Evolutionary conservation across 768 basidiomycete genomes (phyloP).

Genomic region (Terana coerulea): DNA sequence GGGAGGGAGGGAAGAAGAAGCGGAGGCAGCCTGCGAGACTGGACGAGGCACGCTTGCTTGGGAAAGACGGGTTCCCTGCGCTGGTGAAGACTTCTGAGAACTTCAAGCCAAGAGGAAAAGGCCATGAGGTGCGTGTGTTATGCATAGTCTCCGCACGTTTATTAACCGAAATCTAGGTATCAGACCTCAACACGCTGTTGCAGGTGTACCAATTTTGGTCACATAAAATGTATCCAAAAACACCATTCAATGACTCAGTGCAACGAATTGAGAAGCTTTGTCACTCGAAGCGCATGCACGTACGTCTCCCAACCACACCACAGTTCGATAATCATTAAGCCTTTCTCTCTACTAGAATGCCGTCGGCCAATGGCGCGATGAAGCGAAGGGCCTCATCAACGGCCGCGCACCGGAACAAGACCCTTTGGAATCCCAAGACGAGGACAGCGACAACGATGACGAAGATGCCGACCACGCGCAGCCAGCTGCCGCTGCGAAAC

Average conservation of each 20-base stretch:
- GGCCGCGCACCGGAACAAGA: conserved; percentile 31
- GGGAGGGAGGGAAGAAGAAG: conserved; percentile 39
- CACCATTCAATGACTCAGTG: conserved; percentile 83
- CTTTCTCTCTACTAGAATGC: conserved; percentile 43
- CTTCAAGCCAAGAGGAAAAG: conserved; percentile 84
- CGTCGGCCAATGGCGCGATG: conserved; percentile 75
- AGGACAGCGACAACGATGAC: conserved; percentile 13
- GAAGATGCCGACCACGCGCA: neutral
- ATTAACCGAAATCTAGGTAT: conserved; percentile 41
- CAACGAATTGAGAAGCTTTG: conserved; percentile 84
- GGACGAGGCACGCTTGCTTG: conserved; percentile 74
- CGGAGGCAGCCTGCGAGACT: conserved; percentile 54
- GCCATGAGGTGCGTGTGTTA: conserved; percentile 70
- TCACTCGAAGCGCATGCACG: conserved; percentile 82
- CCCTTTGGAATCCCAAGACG: conserved; percentile 16
- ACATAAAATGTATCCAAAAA: conserved; percentile 88
- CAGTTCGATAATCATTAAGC: neutral
- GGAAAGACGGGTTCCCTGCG: conserved; percentile 72
- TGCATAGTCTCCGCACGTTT: neutral
- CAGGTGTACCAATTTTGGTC: conserved; percentile 93
- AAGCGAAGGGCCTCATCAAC: conserved; percentile 45
- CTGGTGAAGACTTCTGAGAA: conserved; percentile 73
- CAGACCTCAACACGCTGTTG: conserved; percentile 77
- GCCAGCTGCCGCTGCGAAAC: conserved; percentile 8
- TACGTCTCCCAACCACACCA: conserved; percentile 33